A percentile compares a stretch with the other conserved stretches of the same genome.
phyloP scores from a whole-genome alignment of 2,329 filamentous ascomycete species.

The Fusarium clavum region DNA sequence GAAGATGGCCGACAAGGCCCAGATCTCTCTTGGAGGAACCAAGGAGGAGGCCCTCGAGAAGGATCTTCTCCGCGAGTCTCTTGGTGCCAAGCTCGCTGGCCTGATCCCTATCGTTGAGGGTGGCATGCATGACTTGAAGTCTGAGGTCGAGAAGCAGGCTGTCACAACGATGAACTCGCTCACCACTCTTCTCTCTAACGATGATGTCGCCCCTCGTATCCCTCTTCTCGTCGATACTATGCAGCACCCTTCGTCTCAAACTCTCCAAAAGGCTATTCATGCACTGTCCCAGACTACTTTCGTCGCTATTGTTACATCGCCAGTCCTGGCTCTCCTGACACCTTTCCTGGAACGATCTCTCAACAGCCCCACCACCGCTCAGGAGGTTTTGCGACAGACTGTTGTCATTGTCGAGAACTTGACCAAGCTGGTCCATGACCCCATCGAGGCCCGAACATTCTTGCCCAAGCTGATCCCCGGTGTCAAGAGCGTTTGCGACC shows the following conservation, averaged over 20 bases:
- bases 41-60: constrained; percentile 88
- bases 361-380: constrained; percentile 88
- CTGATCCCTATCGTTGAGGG: constrained; percentile 92
- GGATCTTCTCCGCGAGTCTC: constrained; percentile 87
- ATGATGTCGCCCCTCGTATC: constrained; percentile 93
- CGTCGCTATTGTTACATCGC: constrained; percentile 94
- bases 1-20: constrained; percentile 94
- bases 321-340: constrained; percentile 92
- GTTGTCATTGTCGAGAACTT: constrained; percentile 98
- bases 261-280: constrained; percentile 94
- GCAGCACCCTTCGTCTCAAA: constrained; percentile 90
- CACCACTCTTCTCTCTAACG: constrained; percentile 91
- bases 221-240: constrained; percentile 94
- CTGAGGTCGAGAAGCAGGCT: constrained; percentile 89
- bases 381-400: constrained; percentile 95
- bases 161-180: constrained; percentile 91
- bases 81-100: constrained; percentile 87
- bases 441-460: constrained; percentile 93
- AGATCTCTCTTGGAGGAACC: constrained; percentile 80
- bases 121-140: constrained; percentile 97
- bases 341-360: constrained; percentile 94
- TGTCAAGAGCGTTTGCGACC: constrained; percentile 87
- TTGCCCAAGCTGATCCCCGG: constrained; percentile 93
- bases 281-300: constrained; percentile 98
- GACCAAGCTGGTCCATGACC: constrained; percentile 96